phyloP scores from a whole-genome alignment of 345 rosid genomes.

The Eucalyptus fibrosa region DNA sequence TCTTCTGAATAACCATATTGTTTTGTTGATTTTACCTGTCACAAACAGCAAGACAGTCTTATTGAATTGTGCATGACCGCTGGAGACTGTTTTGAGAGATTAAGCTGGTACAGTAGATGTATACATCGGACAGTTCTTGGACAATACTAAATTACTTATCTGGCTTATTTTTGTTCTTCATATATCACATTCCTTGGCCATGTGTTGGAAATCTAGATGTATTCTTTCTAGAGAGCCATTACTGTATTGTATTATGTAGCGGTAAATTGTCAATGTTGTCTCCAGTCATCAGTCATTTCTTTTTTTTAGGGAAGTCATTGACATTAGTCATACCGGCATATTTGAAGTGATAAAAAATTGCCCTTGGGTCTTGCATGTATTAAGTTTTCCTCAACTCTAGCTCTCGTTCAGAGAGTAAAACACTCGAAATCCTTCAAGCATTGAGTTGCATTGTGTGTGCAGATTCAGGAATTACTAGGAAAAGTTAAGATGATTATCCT shows the following conservation, averaged over 20 bases:
- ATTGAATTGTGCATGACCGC: not conserved
- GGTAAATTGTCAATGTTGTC: no score
- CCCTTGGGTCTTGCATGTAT: not conserved
- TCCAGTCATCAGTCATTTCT: not conserved
- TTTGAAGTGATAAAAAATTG: not conserved
- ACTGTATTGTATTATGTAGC: no score
- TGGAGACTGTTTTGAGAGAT: not conserved
- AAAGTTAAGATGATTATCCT: conserved; percentile 38
- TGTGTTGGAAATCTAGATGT: not conserved
- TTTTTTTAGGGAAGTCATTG: not conserved
- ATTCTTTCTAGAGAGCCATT: not conserved
- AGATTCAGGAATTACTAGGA: conserved; percentile 13
- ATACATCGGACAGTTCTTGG: not conserved
- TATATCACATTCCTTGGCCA: not conserved
- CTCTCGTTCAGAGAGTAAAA: not conserved
- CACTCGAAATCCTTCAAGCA: no score
- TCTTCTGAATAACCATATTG: no score
- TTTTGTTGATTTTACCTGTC: no score
- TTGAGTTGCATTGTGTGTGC: not conserved
- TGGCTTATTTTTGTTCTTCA: not conserved
- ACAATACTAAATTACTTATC: not conserved
- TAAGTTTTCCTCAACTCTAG: not conserved
- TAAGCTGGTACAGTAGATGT: not conserved
- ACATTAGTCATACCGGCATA: not conserved
- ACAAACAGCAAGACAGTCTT: not conserved